A percentile compares a stretch with the other conserved stretches of the same genome.
Evolutionary conservation across 2,329 filamentous ascomycete genomes (phyloP).

Genomic region (Cadophora luteo-olivacea): DNA sequence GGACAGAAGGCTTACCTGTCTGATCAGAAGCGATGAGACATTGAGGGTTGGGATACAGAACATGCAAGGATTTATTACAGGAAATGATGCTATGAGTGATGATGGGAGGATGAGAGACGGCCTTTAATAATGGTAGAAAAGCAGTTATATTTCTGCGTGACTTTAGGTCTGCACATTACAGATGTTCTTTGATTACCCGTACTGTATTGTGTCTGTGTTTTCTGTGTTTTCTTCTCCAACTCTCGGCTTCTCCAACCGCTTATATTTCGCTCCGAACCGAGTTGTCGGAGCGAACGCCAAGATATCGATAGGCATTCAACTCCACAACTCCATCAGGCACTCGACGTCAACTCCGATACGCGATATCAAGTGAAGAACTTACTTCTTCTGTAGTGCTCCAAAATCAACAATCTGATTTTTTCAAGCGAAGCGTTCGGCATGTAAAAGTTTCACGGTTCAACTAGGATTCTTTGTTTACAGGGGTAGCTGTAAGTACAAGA

Average conservation of each 20-base stretch:
- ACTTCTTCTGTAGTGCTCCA: not conserved
- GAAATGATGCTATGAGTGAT: conserved; percentile 14
- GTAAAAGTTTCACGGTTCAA: not conserved
- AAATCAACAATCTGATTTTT: too few relatives aligned
- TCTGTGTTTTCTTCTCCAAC: not conserved
- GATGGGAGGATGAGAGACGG: conserved; percentile 6
- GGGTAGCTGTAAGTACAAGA: not conserved
- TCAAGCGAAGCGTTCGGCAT: not conserved
- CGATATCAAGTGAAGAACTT: not conserved
- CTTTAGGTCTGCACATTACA: too few relatives aligned
- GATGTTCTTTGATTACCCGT: not conserved
- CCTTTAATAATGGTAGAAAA: conserved; percentile 18
- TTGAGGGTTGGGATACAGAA: conserved; percentile 1
- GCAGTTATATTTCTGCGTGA: conserved; percentile 12
- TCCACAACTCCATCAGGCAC: conserved; percentile 6
- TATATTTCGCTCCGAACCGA: not conserved
- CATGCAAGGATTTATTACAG: conserved; percentile 9
- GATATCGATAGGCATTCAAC: conserved; percentile 7
- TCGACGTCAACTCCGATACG: not conserved
- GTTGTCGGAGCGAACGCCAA: not conserved
- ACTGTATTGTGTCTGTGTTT: not conserved
- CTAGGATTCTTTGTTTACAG: not conserved
- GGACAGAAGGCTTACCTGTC: conserved; percentile 31
- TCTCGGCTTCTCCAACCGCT: not conserved
- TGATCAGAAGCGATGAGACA: conserved; percentile 29